These are phyloP conservation scores for Candida cerambycidarum DNA, from an alignment of 805 yeast genomes.

Conservation along the genomic window DNA sequence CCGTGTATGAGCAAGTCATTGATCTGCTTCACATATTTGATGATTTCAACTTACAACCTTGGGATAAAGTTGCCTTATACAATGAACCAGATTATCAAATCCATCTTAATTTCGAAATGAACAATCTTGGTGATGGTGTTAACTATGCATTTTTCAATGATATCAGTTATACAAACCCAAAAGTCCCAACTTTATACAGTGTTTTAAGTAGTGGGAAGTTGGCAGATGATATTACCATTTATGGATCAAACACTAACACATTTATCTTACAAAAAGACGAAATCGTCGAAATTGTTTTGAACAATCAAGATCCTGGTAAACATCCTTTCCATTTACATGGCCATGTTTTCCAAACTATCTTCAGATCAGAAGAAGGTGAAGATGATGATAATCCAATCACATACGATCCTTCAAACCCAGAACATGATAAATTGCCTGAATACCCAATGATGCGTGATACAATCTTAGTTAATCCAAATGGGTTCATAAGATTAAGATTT, in stretches of 20 bases:
- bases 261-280: slow-evolving; percentile 66
- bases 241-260: slow-evolving; percentile 81
- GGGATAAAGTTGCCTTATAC: slow-evolving; percentile 37
- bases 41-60: slow-evolving; percentile 36
- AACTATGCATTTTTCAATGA: slow-evolving; percentile 97
- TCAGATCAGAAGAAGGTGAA: slow-evolving; percentile 62
- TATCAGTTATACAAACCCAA: slow-evolving; percentile 73
- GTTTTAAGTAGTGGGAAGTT: slow-evolving; percentile 70
- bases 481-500: slow-evolving; percentile 83
- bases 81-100: slow-evolving; percentile 71
- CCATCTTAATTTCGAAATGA: slow-evolving; percentile 77
- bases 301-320: slow-evolving; percentile 85
- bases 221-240: slow-evolving; percentile 52
- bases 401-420: slow-evolving; percentile 33
- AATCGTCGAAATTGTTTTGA: slow-evolving; percentile 76
- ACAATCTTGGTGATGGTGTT: slow-evolving; percentile 79
- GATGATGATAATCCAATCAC: slow-evolving; percentile 56
- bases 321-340: slow-evolving; percentile 99
- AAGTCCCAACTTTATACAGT: slow-evolving; percentile 81
- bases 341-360: slow-evolving; percentile 79
- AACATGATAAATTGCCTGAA: slow-evolving; percentile 50
- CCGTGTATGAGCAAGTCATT: slow-evolving; percentile 27
- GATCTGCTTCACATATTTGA: slow-evolving; percentile 50
- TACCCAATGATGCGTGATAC: slow-evolving; percentile 86
- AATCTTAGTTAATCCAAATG: slow-evolving; percentile 74